phyloP scores from a whole-genome alignment of 176 grass and related monocot genomes.

The Rhipidocladum racemiflorum region DNA sequence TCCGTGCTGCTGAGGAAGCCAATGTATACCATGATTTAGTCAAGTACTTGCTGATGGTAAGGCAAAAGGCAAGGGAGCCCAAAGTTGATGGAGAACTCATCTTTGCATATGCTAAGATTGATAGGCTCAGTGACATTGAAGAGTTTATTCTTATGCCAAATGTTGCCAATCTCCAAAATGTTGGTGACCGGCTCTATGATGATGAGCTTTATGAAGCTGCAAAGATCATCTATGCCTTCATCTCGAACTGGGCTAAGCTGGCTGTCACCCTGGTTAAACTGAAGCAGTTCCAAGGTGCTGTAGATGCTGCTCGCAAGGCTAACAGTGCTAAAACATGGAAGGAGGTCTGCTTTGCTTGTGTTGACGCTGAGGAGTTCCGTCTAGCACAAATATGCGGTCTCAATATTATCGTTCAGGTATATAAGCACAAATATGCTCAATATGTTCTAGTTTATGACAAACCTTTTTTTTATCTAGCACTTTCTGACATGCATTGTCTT shows the following conservation, averaged over 20 bases:
- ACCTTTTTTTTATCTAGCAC: not conserved
- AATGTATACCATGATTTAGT: conserved; percentile 83
- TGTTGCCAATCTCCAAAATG: conserved; percentile 96
- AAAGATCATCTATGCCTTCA: conserved; percentile 98
- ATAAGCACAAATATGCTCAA: not conserved
- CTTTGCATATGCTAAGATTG: conserved; percentile 95
- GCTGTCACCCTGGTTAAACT: conserved; percentile 85
- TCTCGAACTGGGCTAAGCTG: conserved; percentile 98
- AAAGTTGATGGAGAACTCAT: conserved; percentile 91
- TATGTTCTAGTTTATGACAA: not conserved
- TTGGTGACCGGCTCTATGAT: conserved; percentile 87
- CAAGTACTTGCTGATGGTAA: conserved; percentile 85
- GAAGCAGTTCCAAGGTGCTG: conserved; percentile 94
- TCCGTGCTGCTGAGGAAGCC: conserved; percentile 72
- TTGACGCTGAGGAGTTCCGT: conserved; percentile 94
- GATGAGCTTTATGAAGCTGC: conserved; percentile 96
- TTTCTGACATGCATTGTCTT: conserved; percentile 30
- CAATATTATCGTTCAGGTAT: conserved; percentile 96
- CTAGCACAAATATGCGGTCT: conserved; percentile 94
- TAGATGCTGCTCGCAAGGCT: conserved; percentile 97
- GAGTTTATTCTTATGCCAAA: conserved; percentile 98
- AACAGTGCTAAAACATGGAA: conserved; percentile 97
- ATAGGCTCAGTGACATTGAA: conserved; percentile 91
- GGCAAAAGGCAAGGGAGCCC: conserved; percentile 78
- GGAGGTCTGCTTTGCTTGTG: conserved; percentile 97